These are phyloP conservation scores for Dryadomyces quercus-mongolicae DNA, from an alignment of 2,329 filamentous ascomycete species.

Conservation along the genomic window DNA sequence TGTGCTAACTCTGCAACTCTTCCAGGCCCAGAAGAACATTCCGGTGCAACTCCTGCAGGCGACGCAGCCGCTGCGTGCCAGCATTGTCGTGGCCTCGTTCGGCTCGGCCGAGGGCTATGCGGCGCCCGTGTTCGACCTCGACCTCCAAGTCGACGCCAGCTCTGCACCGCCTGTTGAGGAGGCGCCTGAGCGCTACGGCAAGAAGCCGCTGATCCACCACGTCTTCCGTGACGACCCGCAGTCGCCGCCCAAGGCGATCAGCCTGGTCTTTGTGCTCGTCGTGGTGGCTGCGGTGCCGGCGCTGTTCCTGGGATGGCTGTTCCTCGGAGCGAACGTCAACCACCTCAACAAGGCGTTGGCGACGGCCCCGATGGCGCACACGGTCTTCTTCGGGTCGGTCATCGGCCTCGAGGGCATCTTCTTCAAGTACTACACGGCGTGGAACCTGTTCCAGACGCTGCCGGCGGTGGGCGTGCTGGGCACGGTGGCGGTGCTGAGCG, in stretches of 20 bases:
- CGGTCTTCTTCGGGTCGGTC: conserved; percentile 76
- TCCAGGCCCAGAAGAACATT: conserved; percentile 75
- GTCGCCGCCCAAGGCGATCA: conserved; percentile 71
- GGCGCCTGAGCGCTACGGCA: conserved; percentile 69
- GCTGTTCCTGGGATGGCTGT: conserved; percentile 65
- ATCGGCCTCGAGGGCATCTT: conserved; percentile 83
- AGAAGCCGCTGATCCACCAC: conserved; percentile 77
- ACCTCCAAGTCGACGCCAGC: conserved; percentile 51
- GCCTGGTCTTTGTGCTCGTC: conserved; percentile 61
- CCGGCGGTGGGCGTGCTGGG: conserved; percentile 59
- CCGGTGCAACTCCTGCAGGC: conserved; percentile 68
- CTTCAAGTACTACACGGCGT: conserved; percentile 84
- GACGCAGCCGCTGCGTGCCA: conserved; percentile 59
- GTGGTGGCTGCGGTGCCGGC: conserved; percentile 63
- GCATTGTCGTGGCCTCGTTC: conserved; percentile 76
- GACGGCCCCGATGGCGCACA: conserved; percentile 68
- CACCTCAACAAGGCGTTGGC: conserved; percentile 67
- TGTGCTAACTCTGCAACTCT: background rate
- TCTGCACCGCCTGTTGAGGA: conserved; percentile 45
- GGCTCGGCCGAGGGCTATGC: conserved; percentile 59
- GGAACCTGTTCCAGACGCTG: conserved; percentile 85
- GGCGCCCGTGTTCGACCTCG: conserved; percentile 60
- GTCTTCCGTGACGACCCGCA: conserved; percentile 71
- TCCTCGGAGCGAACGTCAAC: conserved; percentile 69
- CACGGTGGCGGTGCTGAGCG: conserved; percentile 68